Conservation (phyloP, 78 protist genomes). For the Dictyostelium intermedium region DNA sequence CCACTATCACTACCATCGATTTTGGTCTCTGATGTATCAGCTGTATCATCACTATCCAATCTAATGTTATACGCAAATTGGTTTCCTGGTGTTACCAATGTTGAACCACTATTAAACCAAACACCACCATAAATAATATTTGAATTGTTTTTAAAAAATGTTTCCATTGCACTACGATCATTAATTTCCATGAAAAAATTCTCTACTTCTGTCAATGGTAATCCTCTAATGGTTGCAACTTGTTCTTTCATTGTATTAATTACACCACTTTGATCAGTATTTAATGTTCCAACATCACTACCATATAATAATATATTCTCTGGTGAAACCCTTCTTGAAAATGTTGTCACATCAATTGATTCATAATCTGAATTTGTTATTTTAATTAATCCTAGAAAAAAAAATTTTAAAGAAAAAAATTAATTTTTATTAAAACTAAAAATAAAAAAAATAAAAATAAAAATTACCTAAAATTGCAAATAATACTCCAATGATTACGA, state of each 20-base stretch:
- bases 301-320: conserved; percentile 3
- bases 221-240: not conserved
- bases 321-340: not conserved
- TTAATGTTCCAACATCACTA: not conserved
- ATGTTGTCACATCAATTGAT: not conserved
- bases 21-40: not conserved
- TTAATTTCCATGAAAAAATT: conserved; percentile 6
- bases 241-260: not conserved
- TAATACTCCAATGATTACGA: conserved; percentile 11
- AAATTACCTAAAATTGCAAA: conserved; percentile 45
- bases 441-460: not conserved
- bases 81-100: not conserved
- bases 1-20: not conserved
- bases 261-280: conserved; percentile 13
- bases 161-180: not conserved
- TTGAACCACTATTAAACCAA: conserved; percentile 10
- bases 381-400: conserved; percentile 2
- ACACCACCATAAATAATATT: conserved; percentile 2
- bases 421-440: not conserved
- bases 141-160: conserved; percentile 38
- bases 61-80: conserved; percentile 24
- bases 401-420: not conserved
- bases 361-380: conserved; percentile 24
- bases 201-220: not conserved
- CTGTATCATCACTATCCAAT: conserved; percentile 26